A percentile compares a stretch with the other conserved stretches of the same genome.
Evolutionary conservation across 2,329 filamentous ascomycete genomes (phyloP).

Genomic region (Pyricularia grisea): DNA sequence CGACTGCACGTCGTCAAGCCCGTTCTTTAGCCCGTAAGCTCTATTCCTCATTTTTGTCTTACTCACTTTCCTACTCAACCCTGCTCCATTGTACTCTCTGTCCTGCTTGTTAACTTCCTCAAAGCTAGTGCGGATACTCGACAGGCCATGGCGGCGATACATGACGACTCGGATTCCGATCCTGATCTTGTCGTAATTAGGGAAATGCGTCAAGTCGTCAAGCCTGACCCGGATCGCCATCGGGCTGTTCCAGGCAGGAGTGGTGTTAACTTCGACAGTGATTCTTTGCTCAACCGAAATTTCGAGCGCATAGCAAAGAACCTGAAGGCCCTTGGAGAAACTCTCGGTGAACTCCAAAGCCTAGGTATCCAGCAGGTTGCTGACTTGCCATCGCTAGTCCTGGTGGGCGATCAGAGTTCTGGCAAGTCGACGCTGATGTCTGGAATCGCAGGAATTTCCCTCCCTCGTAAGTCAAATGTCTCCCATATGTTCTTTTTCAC

Average conservation of each 20-base stretch:
- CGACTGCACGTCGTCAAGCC: constrained; percentile 5
- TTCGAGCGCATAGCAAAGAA: constrained; percentile 42
- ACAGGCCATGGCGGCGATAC: not conserved
- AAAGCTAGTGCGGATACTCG: constrained; percentile 20
- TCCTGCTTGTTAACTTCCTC: not conserved
- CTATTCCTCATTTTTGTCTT: too few relatives aligned
- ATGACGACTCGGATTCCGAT: constrained; percentile 9
- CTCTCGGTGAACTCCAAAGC: constrained; percentile 57
- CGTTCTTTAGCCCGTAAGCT: constrained; percentile 17
- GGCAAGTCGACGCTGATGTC: constrained; percentile 68
- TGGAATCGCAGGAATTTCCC: constrained; percentile 57
- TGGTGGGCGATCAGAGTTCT: constrained; percentile 77
- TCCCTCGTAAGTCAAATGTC: constrained; percentile 42
- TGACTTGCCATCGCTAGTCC: constrained; percentile 66
- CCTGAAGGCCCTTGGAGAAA: constrained; percentile 55
- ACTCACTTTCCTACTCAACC: too few relatives aligned
- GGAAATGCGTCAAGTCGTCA: not conserved
- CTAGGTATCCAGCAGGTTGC: constrained; percentile 65
- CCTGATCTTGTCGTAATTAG: constrained; percentile 16
- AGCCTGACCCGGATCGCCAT: not conserved
- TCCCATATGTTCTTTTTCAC: too few relatives aligned
- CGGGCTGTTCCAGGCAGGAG: not conserved
- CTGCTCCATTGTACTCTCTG: not conserved
- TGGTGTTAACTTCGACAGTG: not conserved
- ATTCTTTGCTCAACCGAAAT: constrained; percentile 3